phyloP scores from a whole-genome alignment of 306 rosid species.

The Rubus idaeus region DNA sequence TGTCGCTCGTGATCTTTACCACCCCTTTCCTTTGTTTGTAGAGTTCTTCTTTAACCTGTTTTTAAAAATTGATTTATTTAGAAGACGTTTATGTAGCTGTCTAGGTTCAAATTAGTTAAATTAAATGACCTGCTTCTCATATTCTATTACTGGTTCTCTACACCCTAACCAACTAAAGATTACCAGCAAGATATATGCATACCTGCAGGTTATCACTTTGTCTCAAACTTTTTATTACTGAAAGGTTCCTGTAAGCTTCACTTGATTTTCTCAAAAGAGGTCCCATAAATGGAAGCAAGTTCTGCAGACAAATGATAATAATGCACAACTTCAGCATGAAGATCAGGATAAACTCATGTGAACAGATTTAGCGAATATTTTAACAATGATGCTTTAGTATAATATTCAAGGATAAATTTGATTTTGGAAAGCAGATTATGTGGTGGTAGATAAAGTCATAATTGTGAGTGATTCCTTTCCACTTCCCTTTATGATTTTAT shows the following conservation, averaged over 20 bases:
- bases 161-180: not conserved
- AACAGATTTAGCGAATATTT: slow-evolving; percentile 19
- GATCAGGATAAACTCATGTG: not conserved
- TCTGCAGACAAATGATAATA: slow-evolving; percentile 51
- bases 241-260: slow-evolving; percentile 80
- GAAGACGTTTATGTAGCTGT: not conserved
- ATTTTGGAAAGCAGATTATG: not conserved
- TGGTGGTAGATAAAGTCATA: slow-evolving; percentile 1
- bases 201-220: slow-evolving; percentile 97
- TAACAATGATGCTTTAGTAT: not conserved
- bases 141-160: not conserved
- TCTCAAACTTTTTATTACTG: slow-evolving; percentile 88
- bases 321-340: slow-evolving; percentile 16
- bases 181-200: slow-evolving; percentile 28
- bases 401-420: not conserved
- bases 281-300: slow-evolving; percentile 86
- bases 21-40: slow-evolving; percentile 70
- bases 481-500: not conserved
- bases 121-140: not conserved
- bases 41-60: slow-evolving; percentile 88
- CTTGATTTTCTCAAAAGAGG: slow-evolving; percentile 93
- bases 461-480: not conserved
- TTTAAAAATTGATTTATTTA: slow-evolving; percentile 6
- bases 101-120: not conserved
- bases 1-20: slow-evolving; percentile 78